Base-by-base conservation (phyloP, 1,284 basidiomycete genomes). In the Fomitiporia mediterranea region DNA sequence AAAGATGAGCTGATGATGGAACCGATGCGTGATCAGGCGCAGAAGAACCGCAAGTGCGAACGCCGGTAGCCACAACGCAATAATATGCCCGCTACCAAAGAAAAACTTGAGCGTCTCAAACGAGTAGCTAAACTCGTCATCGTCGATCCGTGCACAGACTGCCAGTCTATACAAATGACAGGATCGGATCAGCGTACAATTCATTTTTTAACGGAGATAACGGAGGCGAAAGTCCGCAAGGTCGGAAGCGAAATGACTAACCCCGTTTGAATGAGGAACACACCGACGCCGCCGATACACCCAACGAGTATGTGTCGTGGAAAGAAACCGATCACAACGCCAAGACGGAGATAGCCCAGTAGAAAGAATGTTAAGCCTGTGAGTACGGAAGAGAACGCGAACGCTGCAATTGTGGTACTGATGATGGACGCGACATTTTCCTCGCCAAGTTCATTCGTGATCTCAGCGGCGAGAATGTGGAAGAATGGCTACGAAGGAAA, bases 201-300 rank as follows among this genome's bases (percentile, higher is more conserved):
- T 23, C 19, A 23, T 30, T 8, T n/a, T n/a, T n/a, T 53, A 28
- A 43, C 13, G 43, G 49, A 42, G 40, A 17, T 40, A 39, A 48
- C 35, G 34, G 17, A 46, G n/a, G n/a, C 49, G 9, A 21, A 55
- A 21, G 46, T n/a, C 34, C 17, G 23, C 17, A 25, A 15, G 15
- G 30, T 40, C 28, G 21, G 40, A 51, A 27, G 15, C 27, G 9
- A 40, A 50, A 34, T 17, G 38, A 69, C 77, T 57, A 62, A 89
- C 86, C 93, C 94, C 1, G 93, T 97, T 64, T 89, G 77, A 51
- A 96, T 82, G 39, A 99, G 76, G 71, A 99, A 99, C 13, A 90
- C 83, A 11, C 96, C 96, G 23, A 99, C 93, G 23, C 96, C 96
- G 9, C 96, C 96, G 43, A 99, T 98, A 66, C 94, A 96, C 78